Conservation (phyloP, 148 eudicot species). For the Chenopodium album region DNA sequence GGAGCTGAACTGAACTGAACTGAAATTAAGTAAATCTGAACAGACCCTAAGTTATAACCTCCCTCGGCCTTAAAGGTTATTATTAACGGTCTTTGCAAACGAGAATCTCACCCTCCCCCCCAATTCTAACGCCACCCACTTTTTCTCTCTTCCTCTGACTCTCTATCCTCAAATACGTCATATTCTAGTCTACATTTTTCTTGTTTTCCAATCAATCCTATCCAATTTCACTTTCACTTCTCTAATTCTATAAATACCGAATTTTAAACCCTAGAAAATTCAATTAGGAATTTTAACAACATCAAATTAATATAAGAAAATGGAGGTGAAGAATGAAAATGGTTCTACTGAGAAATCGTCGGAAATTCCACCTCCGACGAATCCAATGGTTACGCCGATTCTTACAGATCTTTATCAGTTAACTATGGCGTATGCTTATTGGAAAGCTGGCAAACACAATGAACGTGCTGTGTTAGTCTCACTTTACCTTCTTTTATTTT, state of each 20-base stretch:
- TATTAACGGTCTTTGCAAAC: slow-evolving; percentile 10
- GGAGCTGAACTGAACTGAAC: too few species aligned
- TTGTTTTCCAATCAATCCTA: background rate
- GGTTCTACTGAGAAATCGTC: slow-evolving; percentile 25
- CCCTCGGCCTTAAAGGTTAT: background rate
- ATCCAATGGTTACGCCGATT: slow-evolving; percentile 93
- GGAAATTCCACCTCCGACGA: slow-evolving; percentile 58
- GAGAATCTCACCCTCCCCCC: background rate
- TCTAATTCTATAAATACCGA: background rate
- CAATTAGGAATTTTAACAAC: background rate
- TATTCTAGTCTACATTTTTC: background rate
- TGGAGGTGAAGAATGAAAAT: slow-evolving; percentile 50
- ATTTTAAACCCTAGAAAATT: slow-evolving; percentile 41
- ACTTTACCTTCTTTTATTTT: background rate
- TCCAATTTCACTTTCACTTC: background rate
- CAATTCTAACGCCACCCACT: background rate
- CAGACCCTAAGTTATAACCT: too few species aligned
- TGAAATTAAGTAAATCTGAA: too few species aligned
- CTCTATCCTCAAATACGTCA: background rate
- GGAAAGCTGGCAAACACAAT: slow-evolving; percentile 91
- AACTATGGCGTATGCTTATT: slow-evolving; percentile 97
- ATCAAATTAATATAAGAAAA: background rate
- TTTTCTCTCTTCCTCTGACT: background rate
- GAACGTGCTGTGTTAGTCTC: slow-evolving; percentile 80
- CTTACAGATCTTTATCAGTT: slow-evolving; percentile 90